Conservation (phyloP, 176 grass and related monocot genomes). For the Elymus sibiricus region DNA sequence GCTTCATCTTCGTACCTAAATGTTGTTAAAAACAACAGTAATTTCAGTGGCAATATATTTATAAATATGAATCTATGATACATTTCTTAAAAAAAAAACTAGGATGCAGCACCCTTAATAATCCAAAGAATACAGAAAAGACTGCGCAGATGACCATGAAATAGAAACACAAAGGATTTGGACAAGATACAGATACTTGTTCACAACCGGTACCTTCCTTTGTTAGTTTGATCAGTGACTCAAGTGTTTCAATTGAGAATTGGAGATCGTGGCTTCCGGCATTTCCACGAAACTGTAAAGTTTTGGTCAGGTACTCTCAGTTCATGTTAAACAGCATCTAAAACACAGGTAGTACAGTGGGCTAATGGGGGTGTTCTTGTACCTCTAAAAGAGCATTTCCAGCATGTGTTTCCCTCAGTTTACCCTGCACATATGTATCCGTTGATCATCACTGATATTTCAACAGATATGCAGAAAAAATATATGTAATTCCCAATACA, state of each 20-base stretch:
- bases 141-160: not conserved
- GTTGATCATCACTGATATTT: conserved; percentile 23
- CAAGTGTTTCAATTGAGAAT: conserved; percentile 78
- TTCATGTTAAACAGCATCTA: conserved; percentile 25
- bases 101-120: not conserved
- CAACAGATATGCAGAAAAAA: not conserved
- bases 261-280: conserved; percentile 97
- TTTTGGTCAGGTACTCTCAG: conserved; percentile 35
- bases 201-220: conserved; percentile 62
- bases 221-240: conserved; percentile 77
- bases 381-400: conserved; percentile 92
- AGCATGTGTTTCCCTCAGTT: conserved; percentile 69
- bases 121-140: not conserved
- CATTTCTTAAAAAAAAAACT: not conserved
- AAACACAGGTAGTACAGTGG: not conserved
- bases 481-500: not conserved
- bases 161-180: conserved; percentile 11
- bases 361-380: conserved; percentile 9
- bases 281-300: conserved; percentile 90
- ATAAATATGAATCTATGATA: not conserved
- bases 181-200: conserved; percentile 12
- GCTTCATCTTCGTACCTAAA: conserved; percentile 91
- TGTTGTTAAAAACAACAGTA: conserved; percentile 26
- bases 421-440: conserved; percentile 43
- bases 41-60: conserved; percentile 18